Percentiles rank a stretch among this genome's conserved stretches.
Evolutionary conservation across 106 monocot genomes (phyloP).

Genomic region (Allium cepa): DNA sequence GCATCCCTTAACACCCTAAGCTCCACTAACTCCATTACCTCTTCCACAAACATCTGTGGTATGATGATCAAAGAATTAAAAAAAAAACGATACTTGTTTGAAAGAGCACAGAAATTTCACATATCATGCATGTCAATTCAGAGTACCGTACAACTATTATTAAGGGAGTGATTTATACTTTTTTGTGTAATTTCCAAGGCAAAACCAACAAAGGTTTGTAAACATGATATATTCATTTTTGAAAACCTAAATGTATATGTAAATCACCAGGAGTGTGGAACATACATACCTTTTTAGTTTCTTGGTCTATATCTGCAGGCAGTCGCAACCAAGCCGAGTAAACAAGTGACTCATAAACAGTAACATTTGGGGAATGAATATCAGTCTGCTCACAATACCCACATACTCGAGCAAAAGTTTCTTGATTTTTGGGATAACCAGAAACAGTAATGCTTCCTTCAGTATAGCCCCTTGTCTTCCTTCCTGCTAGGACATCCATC

Average conservation of each 20-base stretch:
- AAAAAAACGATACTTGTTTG: no score
- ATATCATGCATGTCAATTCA: no score
- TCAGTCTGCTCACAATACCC: constrained; percentile 96
- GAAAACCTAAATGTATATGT: no score
- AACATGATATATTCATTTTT: no score
- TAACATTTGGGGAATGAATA: constrained; percentile 81
- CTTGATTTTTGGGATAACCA: constrained; percentile 79
- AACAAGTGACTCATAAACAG: constrained; percentile 72
- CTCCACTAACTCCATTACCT: constrained; percentile 7
- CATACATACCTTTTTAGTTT: constrained; percentile 22
- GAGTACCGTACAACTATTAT: no score
- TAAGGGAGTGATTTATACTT: no score
- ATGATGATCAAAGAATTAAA: no score
- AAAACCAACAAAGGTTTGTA: no score
- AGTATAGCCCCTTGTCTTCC: constrained; percentile 68
- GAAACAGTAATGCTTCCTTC: constrained; percentile 67
- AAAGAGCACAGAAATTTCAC: no score
- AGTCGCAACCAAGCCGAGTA: constrained; percentile 87
- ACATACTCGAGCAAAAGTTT: constrained; percentile 68
- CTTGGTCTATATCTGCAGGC: constrained; percentile 39
- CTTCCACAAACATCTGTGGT: constrained; percentile 9
- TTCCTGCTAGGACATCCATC: constrained; percentile 82
- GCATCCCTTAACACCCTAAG: not conserved
- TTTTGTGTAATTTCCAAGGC: no score
- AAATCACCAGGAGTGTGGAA: not conserved